phyloP scores from a whole-genome alignment of 768 basidiomycete species.

The Peribolospora kevripleyi region DNA sequence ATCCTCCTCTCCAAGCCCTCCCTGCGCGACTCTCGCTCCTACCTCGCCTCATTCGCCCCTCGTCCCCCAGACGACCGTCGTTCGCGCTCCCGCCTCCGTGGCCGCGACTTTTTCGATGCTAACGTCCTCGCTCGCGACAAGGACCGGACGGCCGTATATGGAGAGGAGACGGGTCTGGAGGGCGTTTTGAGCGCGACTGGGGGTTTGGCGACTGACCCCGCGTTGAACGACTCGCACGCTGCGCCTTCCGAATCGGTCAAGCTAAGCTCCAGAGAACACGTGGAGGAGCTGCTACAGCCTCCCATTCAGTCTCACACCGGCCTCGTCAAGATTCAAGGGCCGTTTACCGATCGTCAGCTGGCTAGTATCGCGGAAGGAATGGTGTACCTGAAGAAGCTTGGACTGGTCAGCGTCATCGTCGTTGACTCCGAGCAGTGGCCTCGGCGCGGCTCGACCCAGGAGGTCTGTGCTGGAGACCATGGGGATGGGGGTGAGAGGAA shows the following conservation, averaged over 20 bases:
- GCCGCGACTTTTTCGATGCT: neutral
- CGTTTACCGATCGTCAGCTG: constrained; percentile 75
- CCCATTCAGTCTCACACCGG: constrained; percentile 68
- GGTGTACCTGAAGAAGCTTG: constrained; percentile 85
- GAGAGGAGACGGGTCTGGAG: no score
- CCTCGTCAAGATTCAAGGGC: constrained; percentile 87
- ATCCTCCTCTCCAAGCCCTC: constrained; percentile 84
- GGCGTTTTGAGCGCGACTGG: no score
- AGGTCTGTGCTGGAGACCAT: constrained; percentile 17
- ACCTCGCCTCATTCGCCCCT: constrained; percentile 71
- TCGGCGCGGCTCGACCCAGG: constrained; percentile 25
- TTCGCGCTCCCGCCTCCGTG: neutral
- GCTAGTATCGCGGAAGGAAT: constrained; percentile 82
- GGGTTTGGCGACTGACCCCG: no score
- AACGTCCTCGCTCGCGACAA: constrained; percentile 4
- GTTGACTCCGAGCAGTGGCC: constrained; percentile 62
- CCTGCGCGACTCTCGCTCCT: constrained; percentile 63
- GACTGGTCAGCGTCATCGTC: constrained; percentile 82
- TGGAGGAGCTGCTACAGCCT: constrained; percentile 16
- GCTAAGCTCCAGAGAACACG: no score
- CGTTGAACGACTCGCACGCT: no score
- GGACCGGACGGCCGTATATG: constrained; percentile 1
- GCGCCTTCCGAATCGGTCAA: no score
- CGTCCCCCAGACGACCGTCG: constrained; percentile 7
- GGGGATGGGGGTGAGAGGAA: no score